phyloP scores from a whole-genome alignment of 805 yeast species.

The Starmera caribaea region DNA sequence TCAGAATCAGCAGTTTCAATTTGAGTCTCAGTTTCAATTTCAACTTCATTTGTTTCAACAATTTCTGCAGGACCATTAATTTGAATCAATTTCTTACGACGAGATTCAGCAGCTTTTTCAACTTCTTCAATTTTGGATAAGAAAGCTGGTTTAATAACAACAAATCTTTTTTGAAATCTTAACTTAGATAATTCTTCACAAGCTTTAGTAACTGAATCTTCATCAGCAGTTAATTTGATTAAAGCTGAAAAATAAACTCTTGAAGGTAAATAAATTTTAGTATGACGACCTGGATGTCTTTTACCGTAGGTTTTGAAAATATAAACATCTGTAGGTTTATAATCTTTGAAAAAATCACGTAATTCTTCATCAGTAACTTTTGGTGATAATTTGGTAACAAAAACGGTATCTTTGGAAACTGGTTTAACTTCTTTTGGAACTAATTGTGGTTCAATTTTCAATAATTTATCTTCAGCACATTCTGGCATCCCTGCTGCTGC shows the following conservation, averaged over 20 bases:
- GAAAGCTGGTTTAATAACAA: conserved; percentile 30
- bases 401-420: conserved; percentile 36
- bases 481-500: neutral
- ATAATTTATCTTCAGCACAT: neutral
- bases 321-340: conserved; percentile 36
- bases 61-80: conserved; percentile 3
- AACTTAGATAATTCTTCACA: conserved; percentile 27
- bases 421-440: conserved; percentile 1
- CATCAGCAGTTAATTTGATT: conserved; percentile 33
- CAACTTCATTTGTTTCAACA: conserved; percentile 7
- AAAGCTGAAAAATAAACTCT: conserved; percentile 30
- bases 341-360: conserved; percentile 34
- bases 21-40: neutral
- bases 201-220: conserved; percentile 32
- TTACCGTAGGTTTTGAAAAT: conserved; percentile 31
- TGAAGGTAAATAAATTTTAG: conserved; percentile 16
- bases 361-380: conserved; percentile 34
- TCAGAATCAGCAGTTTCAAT: neutral
- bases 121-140: conserved; percentile 35
- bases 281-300: conserved; percentile 22
- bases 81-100: conserved; percentile 9
- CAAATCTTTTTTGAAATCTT: conserved; percentile 27
- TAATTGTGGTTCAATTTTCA: neutral
- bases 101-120: conserved; percentile 24
- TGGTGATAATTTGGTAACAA: conserved; percentile 30